A percentile compares a stretch with the other conserved stretches of the same genome.
Conservation (phyloP, 768 basidiomycete genomes). For the Suillus subaureus region DNA sequence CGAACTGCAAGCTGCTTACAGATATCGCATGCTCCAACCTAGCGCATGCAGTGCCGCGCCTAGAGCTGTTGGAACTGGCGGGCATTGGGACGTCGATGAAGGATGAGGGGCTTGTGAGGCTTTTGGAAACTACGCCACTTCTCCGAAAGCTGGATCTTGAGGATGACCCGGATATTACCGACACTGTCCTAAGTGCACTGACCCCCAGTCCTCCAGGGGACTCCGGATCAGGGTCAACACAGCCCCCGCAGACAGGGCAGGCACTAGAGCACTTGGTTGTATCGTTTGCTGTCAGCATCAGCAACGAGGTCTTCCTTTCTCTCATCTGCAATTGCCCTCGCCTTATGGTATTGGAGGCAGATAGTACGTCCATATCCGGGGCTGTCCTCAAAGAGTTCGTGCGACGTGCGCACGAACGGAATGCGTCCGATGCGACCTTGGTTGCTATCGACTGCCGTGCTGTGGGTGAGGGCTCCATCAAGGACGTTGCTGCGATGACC, state of each 20-base stretch:
- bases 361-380: conserved; percentile 74
- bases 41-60: conserved; percentile 64
- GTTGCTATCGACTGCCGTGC: conserved; percentile 78
- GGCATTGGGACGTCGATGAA: conserved; percentile 70
- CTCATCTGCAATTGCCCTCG: conserved; percentile 66
- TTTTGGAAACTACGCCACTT: conserved; percentile 68
- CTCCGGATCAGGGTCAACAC: conserved; percentile 18
- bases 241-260: conserved; percentile 55
- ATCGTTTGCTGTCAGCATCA: conserved; percentile 65
- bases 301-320: conserved; percentile 60
- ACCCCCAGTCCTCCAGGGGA: conserved; percentile 43
- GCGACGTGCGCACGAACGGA: conserved; percentile 49
- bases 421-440: conserved; percentile 52
- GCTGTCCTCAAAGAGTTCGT: conserved; percentile 70
- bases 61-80: conserved; percentile 81
- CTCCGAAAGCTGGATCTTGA: conserved; percentile 86
- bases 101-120: conserved; percentile 71
- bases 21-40: conserved; percentile 76
- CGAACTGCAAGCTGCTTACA: conserved; percentile 70
- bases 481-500: conserved; percentile 58
- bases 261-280: conserved; percentile 72
- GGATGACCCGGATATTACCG: conserved; percentile 73
- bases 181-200: conserved; percentile 66
- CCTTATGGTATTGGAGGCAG: conserved; percentile 72
- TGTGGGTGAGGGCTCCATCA: conserved; percentile 60